A percentile compares a stretch with the other conserved stretches of the same genome.
Conservation (phyloP, 2,329 filamentous ascomycete genomes). For the Alternaria ventricosa region DNA sequence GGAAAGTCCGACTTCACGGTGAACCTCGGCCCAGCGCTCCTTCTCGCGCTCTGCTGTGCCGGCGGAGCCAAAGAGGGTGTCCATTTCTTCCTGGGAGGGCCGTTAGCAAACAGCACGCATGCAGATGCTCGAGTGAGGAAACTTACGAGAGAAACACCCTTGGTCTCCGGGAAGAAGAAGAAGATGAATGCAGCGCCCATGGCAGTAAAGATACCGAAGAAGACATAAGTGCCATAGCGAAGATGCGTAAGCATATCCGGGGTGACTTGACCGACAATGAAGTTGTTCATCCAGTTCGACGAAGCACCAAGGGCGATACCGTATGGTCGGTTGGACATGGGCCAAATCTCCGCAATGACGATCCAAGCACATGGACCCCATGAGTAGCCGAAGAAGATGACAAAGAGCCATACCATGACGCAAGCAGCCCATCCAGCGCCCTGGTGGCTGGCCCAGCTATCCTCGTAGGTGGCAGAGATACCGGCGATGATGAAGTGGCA, state of each 20-base stretch:
- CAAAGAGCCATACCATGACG: slow-evolving; percentile 75
- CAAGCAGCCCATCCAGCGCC: slow-evolving; percentile 74
- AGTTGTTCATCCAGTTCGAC: slow-evolving; percentile 59
- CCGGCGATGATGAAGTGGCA: slow-evolving; percentile 75
- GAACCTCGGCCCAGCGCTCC: slow-evolving; percentile 75
- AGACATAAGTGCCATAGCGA: slow-evolving; percentile 73
- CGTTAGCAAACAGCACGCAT: neutral
- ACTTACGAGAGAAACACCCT: slow-evolving; percentile 52
- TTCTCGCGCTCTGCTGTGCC: slow-evolving; percentile 70
- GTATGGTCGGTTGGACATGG: slow-evolving; percentile 69
- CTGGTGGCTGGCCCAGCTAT: slow-evolving; percentile 62
- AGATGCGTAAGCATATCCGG: slow-evolving; percentile 71
- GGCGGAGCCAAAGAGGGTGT: slow-evolving; percentile 71
- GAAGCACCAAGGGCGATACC: slow-evolving; percentile 72
- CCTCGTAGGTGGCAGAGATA: slow-evolving; percentile 69
- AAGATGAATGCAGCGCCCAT: slow-evolving; percentile 64
- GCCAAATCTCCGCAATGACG: slow-evolving; percentile 76
- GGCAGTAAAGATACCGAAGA: slow-evolving; percentile 72
- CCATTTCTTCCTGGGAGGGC: slow-evolving; percentile 62
- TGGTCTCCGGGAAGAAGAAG: slow-evolving; percentile 62
- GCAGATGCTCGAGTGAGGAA: slow-evolving; percentile 52
- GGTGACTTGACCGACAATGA: slow-evolving; percentile 71
- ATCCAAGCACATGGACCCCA: slow-evolving; percentile 81
- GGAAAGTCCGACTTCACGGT: slow-evolving; percentile 70
- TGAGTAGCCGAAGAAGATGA: slow-evolving; percentile 75